These are phyloP conservation scores for Pseudophaeomoniella oleicola DNA, from an alignment of 2,329 filamentous ascomycete genomes.

Conservation along the genomic window DNA sequence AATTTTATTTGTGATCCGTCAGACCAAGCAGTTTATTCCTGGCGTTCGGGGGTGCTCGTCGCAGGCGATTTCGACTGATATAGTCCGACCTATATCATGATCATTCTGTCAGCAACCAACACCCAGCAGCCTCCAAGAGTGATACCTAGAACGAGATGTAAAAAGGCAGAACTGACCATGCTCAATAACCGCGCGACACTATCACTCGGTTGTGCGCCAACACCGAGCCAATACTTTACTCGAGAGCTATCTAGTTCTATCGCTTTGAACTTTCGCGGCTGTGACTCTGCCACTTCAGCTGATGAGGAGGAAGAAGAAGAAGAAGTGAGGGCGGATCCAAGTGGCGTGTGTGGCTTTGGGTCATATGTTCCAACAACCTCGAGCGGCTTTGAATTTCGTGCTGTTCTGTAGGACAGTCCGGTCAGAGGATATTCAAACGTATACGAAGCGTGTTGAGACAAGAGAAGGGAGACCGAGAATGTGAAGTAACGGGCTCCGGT, in stretches of 20 bases:
- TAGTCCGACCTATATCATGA: too few species aligned
- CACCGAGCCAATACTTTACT: constrained; percentile 91
- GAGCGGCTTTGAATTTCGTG: constrained; percentile 73
- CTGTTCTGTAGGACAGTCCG: constrained; percentile 44
- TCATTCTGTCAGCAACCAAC: too few species aligned
- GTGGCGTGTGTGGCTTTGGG: constrained; percentile 40
- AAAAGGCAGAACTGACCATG: constrained; percentile 49
- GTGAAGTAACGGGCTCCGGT: too few species aligned
- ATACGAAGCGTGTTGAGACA: too few species aligned
- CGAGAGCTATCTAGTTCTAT: constrained; percentile 70
- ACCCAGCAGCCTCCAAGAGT: too few species aligned
- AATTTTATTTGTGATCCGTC: too few species aligned
- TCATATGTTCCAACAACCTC: constrained; percentile 71
- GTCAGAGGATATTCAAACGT: too few species aligned
- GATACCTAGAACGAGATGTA: too few species aligned
- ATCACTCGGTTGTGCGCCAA: constrained; percentile 87
- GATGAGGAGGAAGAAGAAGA: constrained; percentile 13
- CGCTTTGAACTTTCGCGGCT: constrained; percentile 71
- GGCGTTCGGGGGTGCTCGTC: too few species aligned
- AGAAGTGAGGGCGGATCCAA: constrained; percentile 5
- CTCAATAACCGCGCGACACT: constrained; percentile 73
- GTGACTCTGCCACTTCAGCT: constrained; percentile 29
- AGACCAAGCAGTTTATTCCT: too few species aligned
- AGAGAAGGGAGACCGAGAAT: too few species aligned
- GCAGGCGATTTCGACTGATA: too few species aligned